phyloP scores from a whole-genome alignment of 192 early-diverging fungal species.

The Radiomyces spectabilis region DNA sequence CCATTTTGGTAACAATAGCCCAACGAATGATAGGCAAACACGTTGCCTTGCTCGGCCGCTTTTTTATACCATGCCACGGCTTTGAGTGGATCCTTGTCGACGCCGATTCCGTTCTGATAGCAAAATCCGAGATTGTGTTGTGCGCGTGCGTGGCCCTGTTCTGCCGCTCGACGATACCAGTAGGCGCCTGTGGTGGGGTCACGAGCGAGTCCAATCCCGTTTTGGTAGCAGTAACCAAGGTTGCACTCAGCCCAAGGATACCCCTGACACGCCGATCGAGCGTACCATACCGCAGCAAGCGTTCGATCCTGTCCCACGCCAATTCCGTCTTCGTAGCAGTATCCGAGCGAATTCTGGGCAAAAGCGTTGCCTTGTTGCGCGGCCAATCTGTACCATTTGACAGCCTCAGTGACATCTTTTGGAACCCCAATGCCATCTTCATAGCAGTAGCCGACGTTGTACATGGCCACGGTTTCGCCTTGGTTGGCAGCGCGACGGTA shows the following conservation, averaged over 20 bases:
- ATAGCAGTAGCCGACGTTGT: constrained; percentile 54
- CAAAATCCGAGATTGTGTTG: constrained; percentile 75
- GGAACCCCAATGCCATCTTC: constrained; percentile 50
- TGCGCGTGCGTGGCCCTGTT: constrained; percentile 46
- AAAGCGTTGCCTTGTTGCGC: constrained; percentile 66
- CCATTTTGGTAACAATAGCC: constrained; percentile 58
- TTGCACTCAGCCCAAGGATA: constrained; percentile 59
- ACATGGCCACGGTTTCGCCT: constrained; percentile 46
- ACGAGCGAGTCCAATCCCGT: constrained; percentile 48
- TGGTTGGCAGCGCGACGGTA: constrained; percentile 46
- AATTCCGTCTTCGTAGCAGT: constrained; percentile 77
- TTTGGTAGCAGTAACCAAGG: constrained; percentile 70
- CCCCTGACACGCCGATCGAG: constrained; percentile 39
- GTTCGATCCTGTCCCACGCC: constrained; percentile 44
- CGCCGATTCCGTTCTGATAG: constrained; percentile 80
- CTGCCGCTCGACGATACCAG: constrained; percentile 55
- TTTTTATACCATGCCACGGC: constrained; percentile 46
- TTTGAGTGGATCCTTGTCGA: constrained; percentile 40
- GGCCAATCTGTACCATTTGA: constrained; percentile 54
- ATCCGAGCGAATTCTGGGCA: constrained; percentile 77
- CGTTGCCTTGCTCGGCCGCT: constrained; percentile 40
- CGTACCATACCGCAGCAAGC: constrained; percentile 51
- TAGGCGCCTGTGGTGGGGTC: constrained; percentile 40
- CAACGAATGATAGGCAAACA: constrained; percentile 50
- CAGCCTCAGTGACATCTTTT: constrained; percentile 38